These are phyloP conservation scores for Termitomyces sp. DNA, from an alignment of 768 basidiomycete genomes.

Conservation along the genomic window DNA sequence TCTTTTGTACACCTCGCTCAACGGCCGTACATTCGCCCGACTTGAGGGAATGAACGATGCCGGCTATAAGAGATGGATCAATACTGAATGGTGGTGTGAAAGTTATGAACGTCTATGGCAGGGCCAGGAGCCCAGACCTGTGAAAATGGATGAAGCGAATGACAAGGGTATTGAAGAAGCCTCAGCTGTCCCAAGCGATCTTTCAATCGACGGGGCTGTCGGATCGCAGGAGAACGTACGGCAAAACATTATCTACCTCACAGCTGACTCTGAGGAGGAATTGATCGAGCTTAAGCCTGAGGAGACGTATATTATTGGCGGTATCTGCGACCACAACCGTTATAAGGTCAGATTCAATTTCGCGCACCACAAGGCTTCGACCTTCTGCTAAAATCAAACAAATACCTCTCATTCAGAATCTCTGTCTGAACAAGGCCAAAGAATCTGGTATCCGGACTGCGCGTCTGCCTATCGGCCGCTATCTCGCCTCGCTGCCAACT, in stretches of 20 bases:
- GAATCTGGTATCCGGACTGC: slow-evolving; percentile 74
- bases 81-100: slow-evolving; percentile 79
- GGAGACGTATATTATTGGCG: slow-evolving; percentile 93
- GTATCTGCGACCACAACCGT: slow-evolving; percentile 93
- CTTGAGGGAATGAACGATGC: slow-evolving; percentile 62
- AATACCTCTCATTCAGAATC: slow-evolving; percentile 44
- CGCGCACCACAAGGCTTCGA: slow-evolving; percentile 1
- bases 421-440: slow-evolving; percentile 85
- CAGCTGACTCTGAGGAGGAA: slow-evolving; percentile 89
- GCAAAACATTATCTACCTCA: slow-evolving; percentile 78
- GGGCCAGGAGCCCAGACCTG: not conserved
- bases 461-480: slow-evolving; percentile 91
- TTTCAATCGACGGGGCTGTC: not conserved
- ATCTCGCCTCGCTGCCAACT: slow-evolving; percentile 75
- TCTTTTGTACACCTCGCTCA: slow-evolving; percentile 76
- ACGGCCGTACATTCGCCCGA: slow-evolving; percentile 59
- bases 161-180: not conserved
- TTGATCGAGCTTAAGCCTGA: slow-evolving; percentile 75
- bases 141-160: not conserved
- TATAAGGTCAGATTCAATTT: slow-evolving; percentile 59
- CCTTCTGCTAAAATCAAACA: not conserved
- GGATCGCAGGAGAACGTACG: slow-evolving; percentile 21
- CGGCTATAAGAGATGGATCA: slow-evolving; percentile 73
- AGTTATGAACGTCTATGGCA: slow-evolving; percentile 69
- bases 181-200: not conserved